Evolutionary conservation across 2,329 filamentous ascomycete species (phyloP), one percentile per base, ranked within the genome.

Genomic region (Alternaria arborescens): DNA sequence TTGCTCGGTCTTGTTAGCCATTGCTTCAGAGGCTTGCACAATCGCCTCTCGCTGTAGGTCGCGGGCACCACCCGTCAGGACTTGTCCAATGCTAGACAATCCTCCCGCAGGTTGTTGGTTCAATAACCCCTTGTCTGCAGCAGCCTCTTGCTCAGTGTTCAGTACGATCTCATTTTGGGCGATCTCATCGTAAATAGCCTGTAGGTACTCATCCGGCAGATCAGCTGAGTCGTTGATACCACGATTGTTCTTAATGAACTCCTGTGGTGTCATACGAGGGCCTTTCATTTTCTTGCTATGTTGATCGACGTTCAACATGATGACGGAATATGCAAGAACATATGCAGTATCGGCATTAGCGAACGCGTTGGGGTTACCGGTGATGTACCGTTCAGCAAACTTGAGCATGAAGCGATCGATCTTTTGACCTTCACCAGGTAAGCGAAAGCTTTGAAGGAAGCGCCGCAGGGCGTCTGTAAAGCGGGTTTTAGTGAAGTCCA

Each of bases 401-500:
- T 99, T 99, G 68, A 99, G 83, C 95, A 99, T 98, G 80, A 98
- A 97, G 48, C 95, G 92, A 87, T 99, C 95, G 68, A 99, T 99
- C 82, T 99, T 99, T 77, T 99, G 95, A 0, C 94, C 94, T 79
- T 99, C 95, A 62, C 95, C 95, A 0, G 95, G 95, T 14, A 99
- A 83, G 64, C 95, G 91, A 83, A 99, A 99, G 28, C 93, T 91
- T 77, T 99, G 95, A 12, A 99, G 82, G 72, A 99, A 99, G 60
- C 93, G 89, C 38, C 95, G 89, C 26, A 99, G 82, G 14, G 95
- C 91, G 78, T 97, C 94, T 7, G 97, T 94, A 71, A 99, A 99
- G 3, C 94, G 89, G 56, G 90, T 92, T 78, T 94, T 94, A 10
- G 88, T 86, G 70, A 99, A 99, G 47, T 98, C 92, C 93, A 99